A percentile compares a stretch with the other conserved stretches of the same genome.
Conservation (phyloP, 2,329 filamentous ascomycete genomes). For the Diaporthe citriasiana region DNA sequence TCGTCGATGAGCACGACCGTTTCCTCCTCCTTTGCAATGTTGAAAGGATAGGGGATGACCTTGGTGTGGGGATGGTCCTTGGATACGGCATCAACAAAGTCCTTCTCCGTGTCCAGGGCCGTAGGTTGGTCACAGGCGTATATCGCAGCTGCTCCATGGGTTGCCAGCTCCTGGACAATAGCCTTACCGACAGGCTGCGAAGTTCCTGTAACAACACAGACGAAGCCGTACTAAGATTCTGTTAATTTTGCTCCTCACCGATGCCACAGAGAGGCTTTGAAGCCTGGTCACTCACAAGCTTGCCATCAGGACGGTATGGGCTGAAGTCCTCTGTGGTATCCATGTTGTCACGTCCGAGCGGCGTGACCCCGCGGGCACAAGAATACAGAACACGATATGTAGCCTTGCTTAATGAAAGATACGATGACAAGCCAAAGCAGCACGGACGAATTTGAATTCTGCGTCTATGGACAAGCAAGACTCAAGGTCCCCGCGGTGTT, state of each 20-base stretch:
- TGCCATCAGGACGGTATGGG: slow-evolving; percentile 70
- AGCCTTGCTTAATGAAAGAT: background rate
- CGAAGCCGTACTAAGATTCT: slow-evolving; percentile 70
- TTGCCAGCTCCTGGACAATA: slow-evolving; percentile 73
- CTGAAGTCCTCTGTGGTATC: slow-evolving; percentile 64
- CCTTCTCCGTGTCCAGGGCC: slow-evolving; percentile 55
- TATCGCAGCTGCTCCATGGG: slow-evolving; percentile 75
- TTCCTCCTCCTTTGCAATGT: slow-evolving; percentile 70
- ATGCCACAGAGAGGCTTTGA: background rate
- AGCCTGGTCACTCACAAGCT: slow-evolving; percentile 61
- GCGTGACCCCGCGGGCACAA: slow-evolving; percentile 6
- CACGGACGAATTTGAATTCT: background rate
- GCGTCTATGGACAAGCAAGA: background rate
- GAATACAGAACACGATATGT: background rate
- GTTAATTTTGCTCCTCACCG: slow-evolving; percentile 3
- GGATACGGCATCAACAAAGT: slow-evolving; percentile 58
- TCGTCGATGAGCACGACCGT: slow-evolving; percentile 74
- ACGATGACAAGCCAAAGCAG: background rate
- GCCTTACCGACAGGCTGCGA: slow-evolving; percentile 72
- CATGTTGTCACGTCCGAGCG: slow-evolving; percentile 45
- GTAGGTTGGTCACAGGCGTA: slow-evolving; percentile 68
- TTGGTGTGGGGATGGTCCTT: slow-evolving; percentile 67
- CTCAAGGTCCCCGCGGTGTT: background rate
- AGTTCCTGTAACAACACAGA: slow-evolving; percentile 75
- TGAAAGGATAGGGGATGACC: slow-evolving; percentile 73